Evolutionary conservation across 345 rosid species (phyloP).

Genomic region (Ceriops tagal): DNA sequence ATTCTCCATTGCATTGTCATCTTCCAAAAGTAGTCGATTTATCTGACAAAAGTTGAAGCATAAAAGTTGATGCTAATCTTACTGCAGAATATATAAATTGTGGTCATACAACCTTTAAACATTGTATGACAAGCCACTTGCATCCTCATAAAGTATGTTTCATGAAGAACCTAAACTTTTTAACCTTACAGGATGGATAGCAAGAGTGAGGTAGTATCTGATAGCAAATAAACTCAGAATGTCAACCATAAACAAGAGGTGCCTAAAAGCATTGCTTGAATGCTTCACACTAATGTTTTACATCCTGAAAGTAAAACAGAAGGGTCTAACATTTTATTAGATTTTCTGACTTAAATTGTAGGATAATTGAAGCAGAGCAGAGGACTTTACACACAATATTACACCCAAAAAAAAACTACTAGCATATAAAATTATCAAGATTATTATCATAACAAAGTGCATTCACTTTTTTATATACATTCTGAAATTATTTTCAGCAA

Average conservation of each 20-base stretch:
- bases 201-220: background rate
- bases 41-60: slow-evolving; percentile 41
- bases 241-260: background rate
- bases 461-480: background rate
- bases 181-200: background rate
- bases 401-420: too few species aligned
- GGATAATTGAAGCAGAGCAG: too few species aligned
- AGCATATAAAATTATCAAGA: background rate
- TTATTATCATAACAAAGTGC: background rate
- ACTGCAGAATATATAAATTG: slow-evolving; percentile 3
- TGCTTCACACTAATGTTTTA: too few species aligned
- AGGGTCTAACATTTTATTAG: too few species aligned
- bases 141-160: slow-evolving; percentile 5
- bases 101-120: slow-evolving; percentile 7
- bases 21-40: slow-evolving; percentile 89
- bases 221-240: background rate
- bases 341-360: too few species aligned
- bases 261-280: background rate
- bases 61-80: background rate
- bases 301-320: too few species aligned
- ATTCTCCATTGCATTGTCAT: slow-evolving; percentile 81
- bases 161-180: slow-evolving; percentile 7
- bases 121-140: background rate
- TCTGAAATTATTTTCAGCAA: background rate
- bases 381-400: too few species aligned